These are phyloP conservation scores for Zasmidium angulare DNA, from an alignment of 2,329 filamentous ascomycete species.

Conservation along the genomic window DNA sequence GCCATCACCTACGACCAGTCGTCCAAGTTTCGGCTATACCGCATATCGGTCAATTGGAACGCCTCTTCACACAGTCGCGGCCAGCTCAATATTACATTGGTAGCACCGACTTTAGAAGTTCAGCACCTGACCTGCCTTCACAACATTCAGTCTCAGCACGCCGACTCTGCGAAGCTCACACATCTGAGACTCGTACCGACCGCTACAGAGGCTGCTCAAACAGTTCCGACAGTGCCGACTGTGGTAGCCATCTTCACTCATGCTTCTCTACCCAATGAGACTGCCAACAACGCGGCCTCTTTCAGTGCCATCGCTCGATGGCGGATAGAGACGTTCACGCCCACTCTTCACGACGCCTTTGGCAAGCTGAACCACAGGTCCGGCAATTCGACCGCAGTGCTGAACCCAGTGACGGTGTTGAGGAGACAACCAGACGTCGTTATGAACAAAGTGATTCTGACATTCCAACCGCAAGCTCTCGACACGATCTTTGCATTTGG, in stretches of 20 bases:
- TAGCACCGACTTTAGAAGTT: conserved; percentile 32
- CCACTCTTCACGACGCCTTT: conserved; percentile 38
- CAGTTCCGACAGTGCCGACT: conserved; percentile 46
- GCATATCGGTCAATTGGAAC: conserved; percentile 74
- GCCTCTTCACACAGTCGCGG: conserved; percentile 40
- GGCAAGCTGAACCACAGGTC: conserved; percentile 30
- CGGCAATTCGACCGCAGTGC: conserved; percentile 19
- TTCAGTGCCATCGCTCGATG: conserved; percentile 79
- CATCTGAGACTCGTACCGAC: conserved; percentile 37
- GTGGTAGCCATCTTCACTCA: conserved; percentile 71
- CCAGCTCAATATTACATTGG: conserved; percentile 23
- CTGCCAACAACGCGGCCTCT: conserved; percentile 61
- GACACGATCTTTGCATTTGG: conserved; percentile 70
- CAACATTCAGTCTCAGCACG: conserved; percentile 28
- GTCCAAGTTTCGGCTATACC: conserved; percentile 71
- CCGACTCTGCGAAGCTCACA: conserved; percentile 27
- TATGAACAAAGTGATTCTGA: conserved; percentile 69
- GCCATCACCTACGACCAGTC: conserved; percentile 68
- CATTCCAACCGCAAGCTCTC: conserved; percentile 66
- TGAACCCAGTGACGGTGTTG: conserved; percentile 46
- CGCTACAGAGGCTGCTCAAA: conserved; percentile 57
- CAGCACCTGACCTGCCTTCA: conserved; percentile 29
- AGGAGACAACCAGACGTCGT: conserved; percentile 67
- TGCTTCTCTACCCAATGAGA: conserved; percentile 39
- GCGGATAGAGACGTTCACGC: conserved; percentile 62